Percentiles rank a stretch among this genome's conserved stretches.
Evolutionary conservation across 140 eudicot genomes (phyloP).

Genomic region (Cichorium intybus): DNA sequence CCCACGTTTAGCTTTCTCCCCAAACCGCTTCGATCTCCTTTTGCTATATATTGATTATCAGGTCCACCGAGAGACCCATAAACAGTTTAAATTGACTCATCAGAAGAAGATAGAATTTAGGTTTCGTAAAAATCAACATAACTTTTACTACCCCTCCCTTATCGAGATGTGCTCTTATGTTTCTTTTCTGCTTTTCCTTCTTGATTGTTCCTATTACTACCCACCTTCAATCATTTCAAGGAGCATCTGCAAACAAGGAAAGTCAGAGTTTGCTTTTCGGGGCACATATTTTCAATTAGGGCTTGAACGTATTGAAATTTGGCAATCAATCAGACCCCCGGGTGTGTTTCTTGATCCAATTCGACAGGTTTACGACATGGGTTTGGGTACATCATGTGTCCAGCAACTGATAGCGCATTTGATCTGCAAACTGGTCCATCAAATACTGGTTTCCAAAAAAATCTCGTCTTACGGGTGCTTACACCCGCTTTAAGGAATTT

Average conservation of each 20-base stretch:
- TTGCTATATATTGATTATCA: no score
- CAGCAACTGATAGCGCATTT: conserved; percentile 87
- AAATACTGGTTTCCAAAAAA: conserved; percentile 96
- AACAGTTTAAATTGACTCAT: no score
- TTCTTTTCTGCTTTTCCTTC: no score
- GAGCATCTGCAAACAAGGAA: neutral
- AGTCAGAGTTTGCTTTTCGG: neutral
- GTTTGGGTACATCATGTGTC: conserved; percentile 84
- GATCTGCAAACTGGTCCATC: conserved; percentile 70
- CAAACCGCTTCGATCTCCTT: no score
- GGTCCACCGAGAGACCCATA: no score
- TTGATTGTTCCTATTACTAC: no score
- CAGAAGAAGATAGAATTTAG: no score
- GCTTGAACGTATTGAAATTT: neutral
- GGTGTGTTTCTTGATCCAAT: neutral
- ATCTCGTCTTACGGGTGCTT: conserved; percentile 81
- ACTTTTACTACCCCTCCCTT: no score
- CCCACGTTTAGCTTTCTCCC: no score
- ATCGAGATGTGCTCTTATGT: no score
- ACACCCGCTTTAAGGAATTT: conserved; percentile 73
- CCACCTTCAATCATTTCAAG: conserved; percentile 1
- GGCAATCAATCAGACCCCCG: neutral
- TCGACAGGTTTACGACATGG: conserved; percentile 11
- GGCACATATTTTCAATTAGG: neutral
- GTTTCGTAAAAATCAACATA: no score